Percentiles rank a stretch among this genome's conserved stretches.
Conservation (phyloP, 2,329 filamentous ascomycete genomes). For the Lecanosticta acicola region DNA sequence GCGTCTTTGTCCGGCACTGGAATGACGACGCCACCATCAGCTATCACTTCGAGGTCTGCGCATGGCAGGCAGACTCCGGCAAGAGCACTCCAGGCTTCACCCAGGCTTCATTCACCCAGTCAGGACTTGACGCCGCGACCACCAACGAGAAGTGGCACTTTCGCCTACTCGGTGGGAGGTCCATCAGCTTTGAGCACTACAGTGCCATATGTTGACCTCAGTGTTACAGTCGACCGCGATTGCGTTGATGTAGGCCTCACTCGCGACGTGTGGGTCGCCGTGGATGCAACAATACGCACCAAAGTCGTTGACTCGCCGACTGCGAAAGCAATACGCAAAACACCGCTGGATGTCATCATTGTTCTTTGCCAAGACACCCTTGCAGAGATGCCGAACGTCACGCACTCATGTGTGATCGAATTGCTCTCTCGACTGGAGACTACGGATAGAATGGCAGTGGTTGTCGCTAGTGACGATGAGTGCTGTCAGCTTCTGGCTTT, state of each 20-base stretch:
- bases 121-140: slow-evolving; percentile 20
- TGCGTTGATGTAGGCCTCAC: slow-evolving; percentile 24
- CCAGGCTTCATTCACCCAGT: slow-evolving; percentile 9
- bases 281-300: slow-evolving; percentile 25
- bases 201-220: slow-evolving; percentile 27
- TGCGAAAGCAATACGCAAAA: neutral
- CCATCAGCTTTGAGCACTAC: slow-evolving; percentile 1
- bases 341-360: slow-evolving; percentile 14
- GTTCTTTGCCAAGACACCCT: slow-evolving; percentile 3
- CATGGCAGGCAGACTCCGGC: slow-evolving; percentile 6
- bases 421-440: neutral
- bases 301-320: slow-evolving; percentile 9
- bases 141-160: neutral
- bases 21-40: slow-evolving; percentile 11
- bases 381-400: neutral
- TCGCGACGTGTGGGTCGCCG: slow-evolving; percentile 27
- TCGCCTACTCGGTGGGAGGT: neutral
- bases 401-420: neutral
- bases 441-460: neutral
- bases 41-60: slow-evolving; percentile 1
- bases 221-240: slow-evolving; percentile 17
- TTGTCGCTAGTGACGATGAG: slow-evolving; percentile 2
- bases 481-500: slow-evolving; percentile 15
- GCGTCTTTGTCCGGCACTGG: slow-evolving; percentile 15
- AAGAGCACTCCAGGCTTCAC: slow-evolving; percentile 12